These are phyloP conservation scores for Boletales sp. DNA, from an alignment of 768 basidiomycete genomes.

Conservation along the genomic window DNA sequence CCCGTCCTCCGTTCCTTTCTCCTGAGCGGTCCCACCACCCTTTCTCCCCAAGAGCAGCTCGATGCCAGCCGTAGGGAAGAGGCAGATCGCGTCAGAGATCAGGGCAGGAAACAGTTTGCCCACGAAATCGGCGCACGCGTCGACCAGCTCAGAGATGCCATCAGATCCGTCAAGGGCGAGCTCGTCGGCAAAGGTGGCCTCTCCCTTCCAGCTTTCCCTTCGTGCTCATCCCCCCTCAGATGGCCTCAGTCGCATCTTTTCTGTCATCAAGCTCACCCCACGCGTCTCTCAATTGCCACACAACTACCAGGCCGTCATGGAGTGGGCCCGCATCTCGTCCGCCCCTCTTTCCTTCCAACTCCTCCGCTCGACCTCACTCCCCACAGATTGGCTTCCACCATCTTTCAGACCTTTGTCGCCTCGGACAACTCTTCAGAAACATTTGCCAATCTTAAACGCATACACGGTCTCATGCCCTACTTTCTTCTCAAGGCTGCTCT, in stretches of 20 bases:
- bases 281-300: slow-evolving; percentile 42
- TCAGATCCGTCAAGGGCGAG: slow-evolving; percentile 89
- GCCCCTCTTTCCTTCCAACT: slow-evolving; percentile 30
- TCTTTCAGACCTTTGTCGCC: slow-evolving; percentile 93
- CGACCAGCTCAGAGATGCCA: slow-evolving; percentile 76
- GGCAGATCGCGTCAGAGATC: slow-evolving; percentile 82
- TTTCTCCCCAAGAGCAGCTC: slow-evolving; percentile 69
- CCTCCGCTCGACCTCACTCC: slow-evolving; percentile 5
- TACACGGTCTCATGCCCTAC: slow-evolving; percentile 97
- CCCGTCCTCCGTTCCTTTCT: slow-evolving; percentile 87
- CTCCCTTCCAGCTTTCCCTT: not conserved
- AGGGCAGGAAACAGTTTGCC: slow-evolving; percentile 81
- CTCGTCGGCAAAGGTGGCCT: slow-evolving; percentile 76
- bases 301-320: slow-evolving; percentile 83
- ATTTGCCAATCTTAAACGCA: slow-evolving; percentile 81
- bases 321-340: slow-evolving; percentile 97
- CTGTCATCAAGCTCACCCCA: slow-evolving; percentile 78
- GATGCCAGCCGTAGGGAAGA: slow-evolving; percentile 82
- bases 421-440: slow-evolving; percentile 90
- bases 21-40: slow-evolving; percentile 64
- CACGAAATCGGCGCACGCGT: slow-evolving; percentile 84
- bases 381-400: slow-evolving; percentile 85
- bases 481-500: slow-evolving; percentile 91
- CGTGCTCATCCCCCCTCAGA: slow-evolving; percentile 42
- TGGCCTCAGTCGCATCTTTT: slow-evolving; percentile 86